phyloP scores from a whole-genome alignment of 2,329 filamentous ascomycete species.

The Colletotrichum tropicale region DNA sequence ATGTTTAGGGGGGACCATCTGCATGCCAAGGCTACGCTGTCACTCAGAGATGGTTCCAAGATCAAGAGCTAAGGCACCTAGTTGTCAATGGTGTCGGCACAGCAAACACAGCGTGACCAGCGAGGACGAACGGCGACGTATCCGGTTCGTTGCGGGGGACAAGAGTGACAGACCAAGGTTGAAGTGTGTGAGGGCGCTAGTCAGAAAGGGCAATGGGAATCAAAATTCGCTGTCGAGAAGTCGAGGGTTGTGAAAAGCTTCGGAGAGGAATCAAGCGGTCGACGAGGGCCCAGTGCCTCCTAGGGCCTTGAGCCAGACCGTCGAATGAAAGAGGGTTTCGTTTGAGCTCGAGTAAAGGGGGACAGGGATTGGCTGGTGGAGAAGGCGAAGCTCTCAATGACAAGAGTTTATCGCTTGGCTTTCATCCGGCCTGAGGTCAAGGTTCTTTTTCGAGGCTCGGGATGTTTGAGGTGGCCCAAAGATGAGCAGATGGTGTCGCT shows the following conservation, averaged over 20 bases:
- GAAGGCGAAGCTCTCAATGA: neutral
- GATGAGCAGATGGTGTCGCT: constrained; percentile 17
- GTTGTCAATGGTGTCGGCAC: neutral
- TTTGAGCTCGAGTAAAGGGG: neutral
- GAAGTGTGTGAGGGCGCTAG: neutral
- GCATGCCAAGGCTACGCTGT: constrained; percentile 15
- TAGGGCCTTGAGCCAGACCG: neutral
- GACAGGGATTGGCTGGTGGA: neutral
- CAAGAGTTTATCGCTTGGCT: neutral
- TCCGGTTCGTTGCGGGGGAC: neutral
- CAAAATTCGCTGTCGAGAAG: neutral
- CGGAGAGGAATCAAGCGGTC: neutral
- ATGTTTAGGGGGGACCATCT: neutral
- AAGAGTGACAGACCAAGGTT: neutral
- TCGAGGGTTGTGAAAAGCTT: neutral
- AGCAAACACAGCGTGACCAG: neutral
- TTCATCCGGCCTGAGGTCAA: constrained; percentile 2
- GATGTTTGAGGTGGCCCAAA: constrained; percentile 14
- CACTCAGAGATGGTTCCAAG: neutral
- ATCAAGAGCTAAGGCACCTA: neutral
- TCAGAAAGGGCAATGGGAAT: neutral
- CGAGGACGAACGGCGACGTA: neutral
- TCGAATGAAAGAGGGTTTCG: neutral
- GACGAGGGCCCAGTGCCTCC: neutral
- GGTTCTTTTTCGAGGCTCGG: constrained; percentile 9